phyloP scores from a whole-genome alignment of 495 filamentous ascomycete species.

The Penicillium steckii region DNA sequence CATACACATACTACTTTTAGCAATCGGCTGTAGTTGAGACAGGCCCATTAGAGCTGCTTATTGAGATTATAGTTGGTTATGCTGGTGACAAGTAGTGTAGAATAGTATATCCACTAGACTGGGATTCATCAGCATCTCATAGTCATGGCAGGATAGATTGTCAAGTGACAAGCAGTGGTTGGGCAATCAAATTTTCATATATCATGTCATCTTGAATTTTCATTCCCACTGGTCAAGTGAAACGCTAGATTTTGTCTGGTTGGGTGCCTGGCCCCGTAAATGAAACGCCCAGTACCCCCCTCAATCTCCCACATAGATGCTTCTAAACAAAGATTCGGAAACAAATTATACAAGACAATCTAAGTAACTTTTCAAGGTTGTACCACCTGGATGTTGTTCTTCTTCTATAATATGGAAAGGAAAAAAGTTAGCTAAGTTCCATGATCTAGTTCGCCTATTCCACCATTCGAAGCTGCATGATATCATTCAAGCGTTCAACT shows the following conservation, averaged over 20 bases:
- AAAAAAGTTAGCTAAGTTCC: slow-evolving; percentile 1
- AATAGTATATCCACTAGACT: no score
- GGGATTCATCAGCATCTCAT: no score
- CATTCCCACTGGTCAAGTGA: slow-evolving; percentile 9
- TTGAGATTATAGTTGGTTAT: not conserved
- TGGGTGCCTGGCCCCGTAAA: slow-evolving; percentile 22
- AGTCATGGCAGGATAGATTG: no score
- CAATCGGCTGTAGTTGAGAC: not conserved
- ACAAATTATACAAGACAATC: slow-evolving; percentile 13
- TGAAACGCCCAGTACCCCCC: slow-evolving; percentile 25
- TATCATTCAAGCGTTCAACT: slow-evolving; percentile 18
- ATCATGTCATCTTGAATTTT: not conserved
- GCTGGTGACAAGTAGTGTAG: not conserved
- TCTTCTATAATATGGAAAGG: slow-evolving; percentile 63
- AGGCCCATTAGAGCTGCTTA: not conserved
- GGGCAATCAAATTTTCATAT: not conserved
- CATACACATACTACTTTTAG: not conserved
- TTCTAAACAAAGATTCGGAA: slow-evolving; percentile 1
- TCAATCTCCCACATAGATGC: slow-evolving; percentile 8
- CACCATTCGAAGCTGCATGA: not conserved
- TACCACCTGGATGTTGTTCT: slow-evolving; percentile 98
- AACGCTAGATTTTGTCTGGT: slow-evolving; percentile 24
- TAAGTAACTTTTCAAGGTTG: slow-evolving; percentile 58
- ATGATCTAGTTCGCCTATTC: not conserved
- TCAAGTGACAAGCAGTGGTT: no score